Base-by-base conservation (phyloP, 257 asterid species). In the Haberlea rhodopensis region DNA sequence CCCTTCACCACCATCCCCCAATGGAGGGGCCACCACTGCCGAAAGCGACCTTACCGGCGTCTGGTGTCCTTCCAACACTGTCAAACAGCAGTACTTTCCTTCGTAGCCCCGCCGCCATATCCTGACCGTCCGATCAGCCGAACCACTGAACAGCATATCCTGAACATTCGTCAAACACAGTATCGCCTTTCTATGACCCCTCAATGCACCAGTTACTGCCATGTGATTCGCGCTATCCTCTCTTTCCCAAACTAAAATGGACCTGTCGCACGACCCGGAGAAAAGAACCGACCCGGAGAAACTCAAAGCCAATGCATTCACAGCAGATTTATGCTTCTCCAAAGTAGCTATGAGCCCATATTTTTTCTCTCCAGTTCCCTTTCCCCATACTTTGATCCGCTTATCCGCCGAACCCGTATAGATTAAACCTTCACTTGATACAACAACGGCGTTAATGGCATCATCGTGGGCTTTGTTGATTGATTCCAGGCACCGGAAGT, bases 211-310 rank as follows among this genome's bases (percentile, higher is more conserved):
- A 3, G 73, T 63, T 45, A 83, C 89, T 84, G 69, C 86, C 98
- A 88, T 88, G 28, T 88, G 80, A n/a, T 78, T 74, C 0, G 90
- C 96, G 63, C 94, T 81, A 54, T 78, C 92, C 51, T 87, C 98
- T 29, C 85, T 88, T 6, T 89, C 98, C 98, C 98, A 91, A n/a
- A 91, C 98, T 73, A 91, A 45, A 25, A 89, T 86, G 21, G 98
- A 91, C 51, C 98, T 66, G 56, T 91, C 98, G 62, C 87, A 80
- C 1, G 98, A 75, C 25, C 96, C 96, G 66, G 98, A 91, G 62
- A 83, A 91, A 19, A 91, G 65, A 60, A 86, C 80, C 58, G 94
- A 84, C 46, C 90, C 95, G 69, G 82, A 84, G 0, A 16, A 26
- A n/a, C 57, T 79, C 82, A 88, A 68, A 0, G 95, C 84, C 5